A percentile compares a stretch with the other conserved stretches of the same genome.
phyloP scores from a whole-genome alignment of 306 rosid genomes.

The Cicer bijugum region DNA sequence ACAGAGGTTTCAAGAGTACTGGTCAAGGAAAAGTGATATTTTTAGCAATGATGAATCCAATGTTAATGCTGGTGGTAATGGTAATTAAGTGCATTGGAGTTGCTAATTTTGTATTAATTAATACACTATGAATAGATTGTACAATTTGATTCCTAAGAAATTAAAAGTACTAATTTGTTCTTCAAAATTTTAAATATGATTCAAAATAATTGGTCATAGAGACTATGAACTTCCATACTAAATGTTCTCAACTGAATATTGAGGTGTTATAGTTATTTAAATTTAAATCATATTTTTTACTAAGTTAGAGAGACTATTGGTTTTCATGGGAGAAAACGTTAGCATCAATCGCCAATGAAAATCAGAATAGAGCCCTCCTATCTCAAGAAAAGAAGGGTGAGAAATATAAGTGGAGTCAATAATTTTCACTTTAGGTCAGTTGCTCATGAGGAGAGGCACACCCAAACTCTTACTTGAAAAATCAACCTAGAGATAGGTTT shows the following conservation, averaged over 20 bases:
- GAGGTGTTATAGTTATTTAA: neutral
- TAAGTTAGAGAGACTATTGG: neutral
- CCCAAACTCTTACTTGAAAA: too few species aligned
- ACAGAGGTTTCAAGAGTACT: constrained; percentile 74
- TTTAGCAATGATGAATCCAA: constrained; percentile 43
- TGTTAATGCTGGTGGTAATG: constrained; percentile 37
- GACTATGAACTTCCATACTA: neutral
- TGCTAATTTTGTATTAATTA: neutral
- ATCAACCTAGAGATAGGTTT: too few species aligned
- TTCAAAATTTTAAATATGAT: too few species aligned
- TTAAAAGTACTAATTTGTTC: too few species aligned
- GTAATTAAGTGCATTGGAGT: constrained; percentile 20
- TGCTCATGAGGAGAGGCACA: too few species aligned
- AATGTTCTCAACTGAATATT: neutral
- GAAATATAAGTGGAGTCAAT: too few species aligned
- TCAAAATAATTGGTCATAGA: too few species aligned
- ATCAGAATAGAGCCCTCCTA: neutral
- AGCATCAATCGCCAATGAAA: neutral
- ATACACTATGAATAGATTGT: neutral
- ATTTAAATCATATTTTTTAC: neutral
- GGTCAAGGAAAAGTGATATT: constrained; percentile 57
- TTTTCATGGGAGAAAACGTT: constrained; percentile 3
- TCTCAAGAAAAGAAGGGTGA: neutral
- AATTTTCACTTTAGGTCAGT: too few species aligned
- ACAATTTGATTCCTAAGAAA: too few species aligned